Evolutionary conservation across 371 early-diverging fungal species (phyloP), one percentile per base, ranked within the genome.

Genomic region (Syncephalastrum monosporum): DNA sequence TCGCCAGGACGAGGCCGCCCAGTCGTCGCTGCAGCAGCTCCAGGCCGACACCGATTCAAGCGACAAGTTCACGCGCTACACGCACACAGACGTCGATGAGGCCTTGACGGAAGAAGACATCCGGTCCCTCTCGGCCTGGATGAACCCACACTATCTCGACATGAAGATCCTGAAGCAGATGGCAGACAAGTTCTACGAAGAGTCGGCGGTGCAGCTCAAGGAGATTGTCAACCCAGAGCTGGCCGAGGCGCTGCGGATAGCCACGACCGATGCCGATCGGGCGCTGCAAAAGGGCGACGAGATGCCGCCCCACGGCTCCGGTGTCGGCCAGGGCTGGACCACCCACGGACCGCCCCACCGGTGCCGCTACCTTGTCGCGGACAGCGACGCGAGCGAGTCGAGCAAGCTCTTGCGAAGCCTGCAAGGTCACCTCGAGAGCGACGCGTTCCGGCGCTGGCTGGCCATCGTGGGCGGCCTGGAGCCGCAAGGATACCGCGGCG

Each of bases 61-160:
- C 42, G 74, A 68, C n/a, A 67, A 64, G 3, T 75, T 70, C 51
- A 33, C 46, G 12, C 46, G 60, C 16, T 79, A 76, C 61, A 42
- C 56, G 3, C 44, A 60, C 19, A 46, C 67, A 0, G 41, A 61
- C 41, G 64, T 67, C 1, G 64, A 69, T 16, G 60, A 63, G 7
- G 62, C 60, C n/a, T 58, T 83, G 17, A 61, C 75, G 0, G 75
- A 81, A 16, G 63, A 68, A 6, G 85, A 86, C 42, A 46, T 79
- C 5, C 53, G 51, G n/a, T 33, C 42, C 10, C 71, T 90, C 24
- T 46, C 64, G 3, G 64, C 68, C 27, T 87, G 78, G 70, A 65
- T 89, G 57, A 86, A 89, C 55, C 82, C 86, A n/a, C 68, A 71
- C 29, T 89, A 91, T 60, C 75, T 91, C 42, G 66, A 76, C 13